Base-by-base conservation (phyloP, 352 stramenopile species). In the Globisporangium okanoganense region DNA sequence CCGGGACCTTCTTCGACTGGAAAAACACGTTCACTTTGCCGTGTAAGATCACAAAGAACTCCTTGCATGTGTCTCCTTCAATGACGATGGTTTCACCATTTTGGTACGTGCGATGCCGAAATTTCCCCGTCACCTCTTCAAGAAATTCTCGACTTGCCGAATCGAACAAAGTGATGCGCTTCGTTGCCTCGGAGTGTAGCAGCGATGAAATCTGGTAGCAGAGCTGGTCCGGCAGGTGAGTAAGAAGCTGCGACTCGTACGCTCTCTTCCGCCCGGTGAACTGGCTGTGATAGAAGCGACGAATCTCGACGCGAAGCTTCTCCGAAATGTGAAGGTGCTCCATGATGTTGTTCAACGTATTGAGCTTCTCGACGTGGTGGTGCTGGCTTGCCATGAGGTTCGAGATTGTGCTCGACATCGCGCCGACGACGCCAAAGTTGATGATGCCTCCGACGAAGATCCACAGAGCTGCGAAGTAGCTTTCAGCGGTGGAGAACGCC, bases 111-210 rank as follows among this genome's bases (percentile, higher is more conserved):
- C 78, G 73, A 52, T 90, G 77, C 0, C 85, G 79, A 47, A 94
- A 91, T 51, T 92, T 88, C 0, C 82, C 85, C 0, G 84, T 94
- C 4, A 94, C 79, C 67, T 90, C 79, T n/a, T 90, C 76, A 0
- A 88, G 60, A 51, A 92, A 90, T 22, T 90, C 81, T 16, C 71
- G 72, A n/a, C 73, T 86, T 2, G 75, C 72, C 2, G 69, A 81
- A 24, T 87, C 72, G 52, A 94, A 94, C 1, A 94, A 64, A 1
- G 57, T 13, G 2, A 94, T 70, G 12, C 73, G 70, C 50, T 76
- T 79, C 0, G 84, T 81, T 3, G 85, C 69, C 3, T 87, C 70
- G 0, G 85, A 72, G 54, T 94, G 82, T 47, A 92, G 51, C 12
- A 90, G 58, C 7, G 79, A 84, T 22, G 82, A 90, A 14, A 94